Conservation (phyloP, 495 filamentous ascomycete species). For the Lindgomyces ingoldianus region DNA sequence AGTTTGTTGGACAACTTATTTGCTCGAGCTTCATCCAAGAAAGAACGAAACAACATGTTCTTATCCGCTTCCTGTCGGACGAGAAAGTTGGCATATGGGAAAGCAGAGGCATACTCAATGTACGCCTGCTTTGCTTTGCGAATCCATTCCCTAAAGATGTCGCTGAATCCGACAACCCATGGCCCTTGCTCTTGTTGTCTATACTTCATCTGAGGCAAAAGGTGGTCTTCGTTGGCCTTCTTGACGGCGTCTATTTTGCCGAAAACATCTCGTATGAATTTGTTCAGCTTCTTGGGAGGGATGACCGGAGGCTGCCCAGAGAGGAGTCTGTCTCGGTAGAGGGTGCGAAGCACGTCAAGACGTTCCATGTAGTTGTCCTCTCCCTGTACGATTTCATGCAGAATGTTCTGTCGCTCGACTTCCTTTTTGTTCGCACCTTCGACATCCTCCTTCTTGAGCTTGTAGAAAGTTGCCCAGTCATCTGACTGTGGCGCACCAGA, state of each 20-base stretch:
- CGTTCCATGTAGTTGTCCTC: slow-evolving; percentile 90
- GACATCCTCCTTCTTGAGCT: slow-evolving; percentile 72
- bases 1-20: slow-evolving; percentile 82
- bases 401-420: slow-evolving; percentile 85
- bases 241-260: slow-evolving; percentile 87
- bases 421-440: slow-evolving; percentile 77
- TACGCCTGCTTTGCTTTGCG: slow-evolving; percentile 87
- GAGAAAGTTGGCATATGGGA: slow-evolving; percentile 78
- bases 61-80: slow-evolving; percentile 81
- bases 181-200: slow-evolving; percentile 96
- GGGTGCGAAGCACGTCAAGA: slow-evolving; percentile 74
- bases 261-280: slow-evolving; percentile 84
- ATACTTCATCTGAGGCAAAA: slow-evolving; percentile 96
- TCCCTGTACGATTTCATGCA: slow-evolving; percentile 94
- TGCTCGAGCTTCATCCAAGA: slow-evolving; percentile 74
- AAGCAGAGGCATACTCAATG: slow-evolving; percentile 87
- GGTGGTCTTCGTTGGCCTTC: slow-evolving; percentile 86
- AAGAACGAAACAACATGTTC: slow-evolving; percentile 84
- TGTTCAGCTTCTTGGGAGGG: slow-evolving; percentile 65
- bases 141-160: slow-evolving; percentile 99
- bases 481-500: slow-evolving; percentile 66
- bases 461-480: slow-evolving; percentile 93
- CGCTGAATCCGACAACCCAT: slow-evolving; percentile 90
- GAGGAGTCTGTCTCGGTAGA: slow-evolving; percentile 83
- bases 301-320: slow-evolving; percentile 79